Evolutionary conservation across 441 rosid genomes (phyloP), one percentile per base, ranked within the genome.

Genomic region (Gossypium laxum): DNA sequence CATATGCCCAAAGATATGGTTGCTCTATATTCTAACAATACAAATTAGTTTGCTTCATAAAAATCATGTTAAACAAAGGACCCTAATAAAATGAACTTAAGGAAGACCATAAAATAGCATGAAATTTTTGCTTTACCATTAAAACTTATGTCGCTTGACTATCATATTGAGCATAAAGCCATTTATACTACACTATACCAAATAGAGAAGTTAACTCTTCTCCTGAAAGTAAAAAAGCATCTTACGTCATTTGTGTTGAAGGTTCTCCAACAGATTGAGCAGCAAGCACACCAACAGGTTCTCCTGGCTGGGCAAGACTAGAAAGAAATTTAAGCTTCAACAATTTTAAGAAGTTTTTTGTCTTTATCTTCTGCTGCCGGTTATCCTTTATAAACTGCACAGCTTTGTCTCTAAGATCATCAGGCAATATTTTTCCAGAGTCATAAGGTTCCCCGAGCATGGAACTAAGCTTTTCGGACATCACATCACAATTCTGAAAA

Each of bases 231-330:
- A 75, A 77, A 65, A 71, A 70, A 45, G 67, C 76, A 76, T 71
- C 89, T 86, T 75, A 95, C 98, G 99, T 92, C 99, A 95, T 95
- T 78, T 95, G 99, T 62, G 99, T 95, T 5, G 99, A 95, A 66
- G 99, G 99, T 85, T 95, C 99, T 78, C 99, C 99, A 0, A 95
- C 99, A 79, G 99, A 95, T 70, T 95, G 99, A 75, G 96, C 91
- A 69, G 99, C 98, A 81, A 95, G 95, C 79, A 95, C 88, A 76
- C 99, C 99, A 70, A 95, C 97, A 22, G 99, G 96, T 81, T 95
- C 99, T 67, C 99, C 99, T 57, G 98, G 99, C 83, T 92, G 98
- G 32, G 97, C 99, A 67, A 95, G 98, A 82, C 96, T 91, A 30
- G 83, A 81, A 72, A 88, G 78, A 81, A 83, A 95, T 72, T 88